Conservation (phyloP, 2,329 filamentous ascomycete genomes). For the Diaporthe citri region DNA sequence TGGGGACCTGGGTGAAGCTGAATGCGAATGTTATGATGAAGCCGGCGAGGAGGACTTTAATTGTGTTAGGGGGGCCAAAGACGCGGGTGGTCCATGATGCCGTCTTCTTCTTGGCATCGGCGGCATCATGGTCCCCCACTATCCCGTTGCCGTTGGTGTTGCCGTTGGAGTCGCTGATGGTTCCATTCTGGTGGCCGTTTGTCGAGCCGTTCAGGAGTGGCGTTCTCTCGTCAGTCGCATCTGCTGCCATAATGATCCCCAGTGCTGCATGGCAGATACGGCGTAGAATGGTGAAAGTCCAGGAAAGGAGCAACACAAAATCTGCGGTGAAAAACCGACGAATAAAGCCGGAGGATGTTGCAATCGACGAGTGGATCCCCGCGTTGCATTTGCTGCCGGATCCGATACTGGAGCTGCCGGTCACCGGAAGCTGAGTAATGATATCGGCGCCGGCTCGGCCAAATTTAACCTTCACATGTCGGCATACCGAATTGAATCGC, state of each 20-base stretch:
- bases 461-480: not conserved
- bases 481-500: not conserved
- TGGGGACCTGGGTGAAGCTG: constrained; percentile 41
- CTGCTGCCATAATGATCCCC: constrained; percentile 27
- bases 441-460: constrained; percentile 24
- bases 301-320: not conserved
- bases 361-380: constrained; percentile 19
- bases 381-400: constrained; percentile 18
- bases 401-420: constrained; percentile 14
- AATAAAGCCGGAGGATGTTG: constrained; percentile 24
- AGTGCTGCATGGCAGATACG: not conserved
- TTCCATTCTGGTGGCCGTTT: constrained; percentile 28
- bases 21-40: constrained; percentile 38
- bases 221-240: constrained; percentile 38
- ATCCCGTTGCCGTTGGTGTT: not conserved
- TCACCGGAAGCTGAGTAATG: constrained; percentile 28
- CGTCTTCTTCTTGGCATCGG: constrained; percentile 19
- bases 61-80: constrained; percentile 39
- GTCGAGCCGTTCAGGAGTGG: constrained; percentile 36
- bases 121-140: not conserved
- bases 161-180: not conserved
- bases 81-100: constrained; percentile 37
- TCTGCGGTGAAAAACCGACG: constrained; percentile 28
- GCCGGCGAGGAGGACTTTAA: constrained; percentile 40
- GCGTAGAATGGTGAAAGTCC: not conserved